Evolutionary conservation across 257 asterid species (phyloP).

Genomic region (Capsicum pubescens): DNA sequence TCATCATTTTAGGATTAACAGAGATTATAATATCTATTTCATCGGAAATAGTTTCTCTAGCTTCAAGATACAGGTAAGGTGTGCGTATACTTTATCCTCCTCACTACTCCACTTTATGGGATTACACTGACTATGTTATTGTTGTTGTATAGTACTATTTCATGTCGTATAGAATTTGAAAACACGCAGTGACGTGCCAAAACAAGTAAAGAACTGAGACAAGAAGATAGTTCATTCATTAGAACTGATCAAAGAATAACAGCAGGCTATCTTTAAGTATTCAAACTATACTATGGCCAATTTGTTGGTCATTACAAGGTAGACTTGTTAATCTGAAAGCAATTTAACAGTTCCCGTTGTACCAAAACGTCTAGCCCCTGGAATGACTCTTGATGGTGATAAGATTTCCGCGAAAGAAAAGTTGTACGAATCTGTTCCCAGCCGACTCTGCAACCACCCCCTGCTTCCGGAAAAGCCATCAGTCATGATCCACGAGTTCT

Average conservation of each 20-base stretch:
- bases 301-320: constrained; percentile 30
- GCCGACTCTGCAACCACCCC: constrained; percentile 90
- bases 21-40: neutral
- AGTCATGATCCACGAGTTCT: constrained; percentile 72
- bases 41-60: neutral
- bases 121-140: too few relatives aligned
- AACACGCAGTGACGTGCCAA: constrained; percentile 5
- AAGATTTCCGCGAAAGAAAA: constrained; percentile 70
- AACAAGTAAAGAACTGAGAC: constrained; percentile 16
- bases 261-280: constrained; percentile 7
- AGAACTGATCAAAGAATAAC: constrained; percentile 32
- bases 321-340: constrained; percentile 60
- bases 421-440: constrained; percentile 81
- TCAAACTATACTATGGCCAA: constrained; percentile 16
- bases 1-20: neutral
- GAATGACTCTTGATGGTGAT: constrained; percentile 76
- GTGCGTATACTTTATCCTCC: too few relatives aligned
- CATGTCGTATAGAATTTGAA: neutral
- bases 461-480: constrained; percentile 93
- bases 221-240: constrained; percentile 27
- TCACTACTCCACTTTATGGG: too few relatives aligned
- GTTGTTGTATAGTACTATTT: too few relatives aligned
- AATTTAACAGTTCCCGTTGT: constrained; percentile 67
- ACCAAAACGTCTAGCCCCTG: constrained; percentile 63
- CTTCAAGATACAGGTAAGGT: too few relatives aligned